These are phyloP conservation scores for Neophaeococcomyces mojaviensis DNA, from an alignment of 2,329 filamentous ascomycete genomes.

Conservation along the genomic window DNA sequence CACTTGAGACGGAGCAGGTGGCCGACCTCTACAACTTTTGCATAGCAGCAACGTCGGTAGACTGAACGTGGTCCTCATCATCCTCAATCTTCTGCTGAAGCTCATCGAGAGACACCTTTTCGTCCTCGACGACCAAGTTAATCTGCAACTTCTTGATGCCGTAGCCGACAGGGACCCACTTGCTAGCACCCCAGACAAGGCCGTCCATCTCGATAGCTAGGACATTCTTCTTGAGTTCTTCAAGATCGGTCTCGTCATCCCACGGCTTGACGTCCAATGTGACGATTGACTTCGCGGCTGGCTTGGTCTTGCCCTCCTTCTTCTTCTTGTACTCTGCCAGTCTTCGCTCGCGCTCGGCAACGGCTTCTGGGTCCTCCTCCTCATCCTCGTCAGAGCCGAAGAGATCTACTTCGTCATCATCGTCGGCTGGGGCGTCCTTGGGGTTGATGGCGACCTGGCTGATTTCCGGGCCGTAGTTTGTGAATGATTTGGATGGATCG, in stretches of 20 bases:
- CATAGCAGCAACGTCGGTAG: constrained; percentile 83
- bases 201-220: constrained; percentile 83
- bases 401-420: constrained; percentile 70
- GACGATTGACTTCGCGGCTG: constrained; percentile 89
- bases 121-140: constrained; percentile 94
- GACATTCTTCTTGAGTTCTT: constrained; percentile 69
- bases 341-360: constrained; percentile 75
- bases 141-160: constrained; percentile 99
- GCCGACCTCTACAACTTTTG: constrained; percentile 88
- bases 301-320: constrained; percentile 91
- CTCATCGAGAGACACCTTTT: constrained; percentile 82
- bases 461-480: constrained; percentile 81
- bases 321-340: constrained; percentile 92
- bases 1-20: too few species aligned
- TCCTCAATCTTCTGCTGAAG: constrained; percentile 79
- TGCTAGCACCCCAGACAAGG: constrained; percentile 89
- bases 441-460: constrained; percentile 73
- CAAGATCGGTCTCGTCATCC: constrained; percentile 96
- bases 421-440: constrained; percentile 67
- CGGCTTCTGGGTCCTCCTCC: constrained; percentile 86
- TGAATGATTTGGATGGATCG: constrained; percentile 82
- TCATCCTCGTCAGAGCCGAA: constrained; percentile 82
- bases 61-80: constrained; percentile 94
- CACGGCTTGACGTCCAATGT: constrained; percentile 97
- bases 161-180: constrained; percentile 84